A percentile compares a stretch with the other conserved stretches of the same genome.
Evolutionary conservation across 345 rosid species (phyloP).

Genomic region (Lenwebbia sp.): DNA sequence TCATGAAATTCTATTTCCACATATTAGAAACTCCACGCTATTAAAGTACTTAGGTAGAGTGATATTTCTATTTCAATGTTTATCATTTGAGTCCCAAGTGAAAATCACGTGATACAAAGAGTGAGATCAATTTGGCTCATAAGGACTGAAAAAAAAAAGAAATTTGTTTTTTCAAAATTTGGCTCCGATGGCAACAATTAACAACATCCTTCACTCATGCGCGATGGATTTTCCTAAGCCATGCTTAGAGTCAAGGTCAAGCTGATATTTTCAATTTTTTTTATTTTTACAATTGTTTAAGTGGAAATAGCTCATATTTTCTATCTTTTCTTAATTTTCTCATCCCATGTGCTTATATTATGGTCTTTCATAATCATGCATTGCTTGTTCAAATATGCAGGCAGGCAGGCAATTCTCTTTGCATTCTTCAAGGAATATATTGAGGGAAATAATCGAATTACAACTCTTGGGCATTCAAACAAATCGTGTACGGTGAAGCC

Average conservation of each 20-base stretch:
- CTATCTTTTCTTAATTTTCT: not conserved
- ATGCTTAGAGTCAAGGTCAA: not conserved
- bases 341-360: not conserved
- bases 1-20: not conserved
- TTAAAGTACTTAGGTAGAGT: not conserved
- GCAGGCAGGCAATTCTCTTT: not conserved
- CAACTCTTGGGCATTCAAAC: not conserved
- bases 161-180: not conserved
- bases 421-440: not conserved
- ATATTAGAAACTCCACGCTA: rapidly evolving
- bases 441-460: not conserved
- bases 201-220: not conserved
- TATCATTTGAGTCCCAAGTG: not conserved
- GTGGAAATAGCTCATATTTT: not conserved
- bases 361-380: not conserved
- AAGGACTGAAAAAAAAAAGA: not conserved
- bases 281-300: not conserved
- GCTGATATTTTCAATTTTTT: not conserved
- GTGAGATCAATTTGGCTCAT: not conserved
- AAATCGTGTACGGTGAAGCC: not conserved
- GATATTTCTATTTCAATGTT: not conserved
- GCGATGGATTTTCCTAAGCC: too few species aligned
- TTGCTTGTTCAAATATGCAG: not conserved
- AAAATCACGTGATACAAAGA: not conserved
- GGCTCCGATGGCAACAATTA: not conserved